A percentile compares a stretch with the other conserved stretches of the same genome.
These are phyloP conservation scores for Sclerotinia trifoliorum DNA, from an alignment of 2,329 filamentous ascomycete species.

Conservation along the genomic window DNA sequence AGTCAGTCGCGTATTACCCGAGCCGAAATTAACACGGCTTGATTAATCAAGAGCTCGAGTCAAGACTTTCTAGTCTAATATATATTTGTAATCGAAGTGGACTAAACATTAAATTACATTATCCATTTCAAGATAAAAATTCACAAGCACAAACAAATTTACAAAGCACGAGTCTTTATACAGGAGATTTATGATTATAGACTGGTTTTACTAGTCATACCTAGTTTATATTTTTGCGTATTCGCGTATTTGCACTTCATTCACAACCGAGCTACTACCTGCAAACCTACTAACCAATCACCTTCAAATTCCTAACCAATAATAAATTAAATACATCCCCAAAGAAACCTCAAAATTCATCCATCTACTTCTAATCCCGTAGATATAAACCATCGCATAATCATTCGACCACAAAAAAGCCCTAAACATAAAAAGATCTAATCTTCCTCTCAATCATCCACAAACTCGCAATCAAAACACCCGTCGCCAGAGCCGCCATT, in stretches of 20 bases:
- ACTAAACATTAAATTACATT: background rate
- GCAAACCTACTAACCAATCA: background rate
- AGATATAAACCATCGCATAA: background rate
- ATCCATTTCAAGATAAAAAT: too few species aligned
- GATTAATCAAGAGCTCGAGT: background rate
- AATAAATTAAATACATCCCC: rapidly evolving
- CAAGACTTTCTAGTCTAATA: background rate
- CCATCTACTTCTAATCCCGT: background rate
- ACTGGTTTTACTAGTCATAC: background rate
- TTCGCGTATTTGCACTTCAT: background rate
- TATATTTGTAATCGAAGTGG: background rate
- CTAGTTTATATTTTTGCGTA: too few species aligned
- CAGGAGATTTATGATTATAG: background rate
- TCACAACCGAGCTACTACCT: too few species aligned
- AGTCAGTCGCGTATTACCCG: background rate
- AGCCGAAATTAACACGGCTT: background rate
- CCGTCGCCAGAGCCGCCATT: background rate
- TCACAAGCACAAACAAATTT: too few species aligned
- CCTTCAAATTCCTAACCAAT: background rate
- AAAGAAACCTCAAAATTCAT: background rate
- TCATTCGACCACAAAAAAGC: background rate
- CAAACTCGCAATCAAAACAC: background rate
- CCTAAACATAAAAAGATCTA: rapidly evolving
- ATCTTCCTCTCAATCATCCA: constrained; percentile 8
- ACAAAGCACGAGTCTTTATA: too few species aligned